Evolutionary conservation across 495 filamentous ascomycete genomes (phyloP).

Genomic region (Ascobolus immersus): DNA sequence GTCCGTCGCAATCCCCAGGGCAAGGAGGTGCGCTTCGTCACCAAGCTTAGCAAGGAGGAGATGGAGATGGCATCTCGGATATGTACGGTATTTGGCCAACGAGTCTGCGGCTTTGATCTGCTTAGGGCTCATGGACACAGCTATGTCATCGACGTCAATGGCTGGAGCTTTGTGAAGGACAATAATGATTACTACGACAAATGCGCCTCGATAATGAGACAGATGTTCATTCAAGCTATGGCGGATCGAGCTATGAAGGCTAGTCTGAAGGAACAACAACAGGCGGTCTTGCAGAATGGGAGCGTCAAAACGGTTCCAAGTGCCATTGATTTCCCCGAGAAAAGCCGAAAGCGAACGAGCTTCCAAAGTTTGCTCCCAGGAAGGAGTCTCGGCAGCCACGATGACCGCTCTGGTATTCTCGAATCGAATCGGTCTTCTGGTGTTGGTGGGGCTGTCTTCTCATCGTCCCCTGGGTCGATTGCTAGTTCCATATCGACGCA

Average conservation of each 20-base stretch:
- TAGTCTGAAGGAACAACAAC: constrained; percentile 20
- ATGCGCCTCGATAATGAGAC: constrained; percentile 56
- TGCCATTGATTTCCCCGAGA: too few species aligned
- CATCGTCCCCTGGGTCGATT: too few species aligned
- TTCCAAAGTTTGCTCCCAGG: too few species aligned
- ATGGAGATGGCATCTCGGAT: constrained; percentile 68
- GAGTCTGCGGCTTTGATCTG: constrained; percentile 91
- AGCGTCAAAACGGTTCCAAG: not conserved
- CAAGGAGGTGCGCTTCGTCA: constrained; percentile 91
- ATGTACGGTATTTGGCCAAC: constrained; percentile 72
- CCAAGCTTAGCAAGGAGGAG: constrained; percentile 56
- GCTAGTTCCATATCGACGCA: too few species aligned
- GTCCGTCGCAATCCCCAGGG: constrained; percentile 90
- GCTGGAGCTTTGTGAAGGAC: constrained; percentile 99
- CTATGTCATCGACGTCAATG: constrained; percentile 97
- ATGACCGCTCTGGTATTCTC: constrained; percentile 39
- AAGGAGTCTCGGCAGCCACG: constrained; percentile 29
- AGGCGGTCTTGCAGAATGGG: constrained; percentile 4
- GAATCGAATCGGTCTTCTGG: constrained; percentile 20
- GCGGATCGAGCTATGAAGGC: constrained; percentile 32
- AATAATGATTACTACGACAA: constrained; percentile 96
- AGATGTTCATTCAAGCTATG: constrained; percentile 66
- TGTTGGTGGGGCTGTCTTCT: not conserved
- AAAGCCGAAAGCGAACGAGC: too few species aligned
- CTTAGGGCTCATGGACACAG: constrained; percentile 71